These are phyloP conservation scores for Cucurbita ficifolia DNA, from an alignment of 306 rosid genomes.

Conservation along the genomic window DNA sequence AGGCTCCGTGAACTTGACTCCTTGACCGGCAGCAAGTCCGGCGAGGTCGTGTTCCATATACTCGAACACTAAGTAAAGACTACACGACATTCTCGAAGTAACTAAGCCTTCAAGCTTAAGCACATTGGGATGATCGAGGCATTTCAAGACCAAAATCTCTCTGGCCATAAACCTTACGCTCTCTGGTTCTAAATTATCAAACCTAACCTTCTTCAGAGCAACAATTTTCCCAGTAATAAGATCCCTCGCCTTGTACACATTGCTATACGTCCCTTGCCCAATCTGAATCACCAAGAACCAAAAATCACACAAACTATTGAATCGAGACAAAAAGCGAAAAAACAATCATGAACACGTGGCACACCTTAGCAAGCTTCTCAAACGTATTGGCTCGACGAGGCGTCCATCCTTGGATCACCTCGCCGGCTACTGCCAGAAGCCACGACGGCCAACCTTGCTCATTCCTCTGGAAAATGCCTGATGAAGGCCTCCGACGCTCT, in stretches of 20 bases:
- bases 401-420: slow-evolving; percentile 79
- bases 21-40: slow-evolving; percentile 74
- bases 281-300: slow-evolving; percentile 31
- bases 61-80: slow-evolving; percentile 85
- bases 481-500: slow-evolving; percentile 42
- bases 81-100: slow-evolving; percentile 96
- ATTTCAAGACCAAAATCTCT: slow-evolving; percentile 74
- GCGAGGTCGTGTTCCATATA: slow-evolving; percentile 99
- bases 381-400: slow-evolving; percentile 93
- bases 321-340: background rate
- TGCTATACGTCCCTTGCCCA: slow-evolving; percentile 98
- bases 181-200: slow-evolving; percentile 90
- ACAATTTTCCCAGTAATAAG: slow-evolving; percentile 61
- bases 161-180: slow-evolving; percentile 99
- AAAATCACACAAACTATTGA: background rate
- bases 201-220: slow-evolving; percentile 89
- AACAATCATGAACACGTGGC: background rate
- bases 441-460: slow-evolving; percentile 94
- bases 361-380: slow-evolving; percentile 93
- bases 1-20: slow-evolving; percentile 73
- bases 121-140: slow-evolving; percentile 96
- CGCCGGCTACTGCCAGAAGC: slow-evolving; percentile 84
- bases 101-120: slow-evolving; percentile 88
- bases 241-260: slow-evolving; percentile 92
- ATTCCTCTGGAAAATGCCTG: slow-evolving; percentile 22